phyloP scores from a whole-genome alignment of 2,329 filamentous ascomycete species.

The Botrytis deweyae region DNA sequence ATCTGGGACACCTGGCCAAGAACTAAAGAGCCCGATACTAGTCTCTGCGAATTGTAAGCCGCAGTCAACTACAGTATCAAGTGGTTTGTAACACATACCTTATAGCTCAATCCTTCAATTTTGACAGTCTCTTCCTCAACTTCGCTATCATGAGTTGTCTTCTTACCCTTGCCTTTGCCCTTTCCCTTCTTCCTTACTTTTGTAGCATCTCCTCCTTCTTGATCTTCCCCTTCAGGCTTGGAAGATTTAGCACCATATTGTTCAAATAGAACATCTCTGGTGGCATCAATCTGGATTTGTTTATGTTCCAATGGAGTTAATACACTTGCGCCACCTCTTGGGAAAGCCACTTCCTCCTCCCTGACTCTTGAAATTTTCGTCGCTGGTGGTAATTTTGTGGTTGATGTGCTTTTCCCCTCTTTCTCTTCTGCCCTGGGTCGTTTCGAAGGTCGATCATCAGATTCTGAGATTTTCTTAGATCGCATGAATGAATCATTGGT shows the following conservation, averaged over 20 bases:
- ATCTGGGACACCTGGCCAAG: slow-evolving; percentile 84
- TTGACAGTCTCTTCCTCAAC: slow-evolving; percentile 57
- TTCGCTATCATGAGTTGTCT: slow-evolving; percentile 50
- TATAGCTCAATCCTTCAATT: slow-evolving; percentile 86
- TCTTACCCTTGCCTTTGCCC: slow-evolving; percentile 53
- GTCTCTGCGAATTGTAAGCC: slow-evolving; percentile 57
- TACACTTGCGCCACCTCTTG: slow-evolving; percentile 85
- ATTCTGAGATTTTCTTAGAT: slow-evolving; percentile 32
- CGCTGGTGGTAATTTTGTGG: slow-evolving; percentile 27
- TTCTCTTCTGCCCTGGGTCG: slow-evolving; percentile 35
- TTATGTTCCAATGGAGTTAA: slow-evolving; percentile 93
- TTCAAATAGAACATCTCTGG: slow-evolving; percentile 87
- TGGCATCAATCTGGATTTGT: slow-evolving; percentile 92
- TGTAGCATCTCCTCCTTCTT: slow-evolving; percentile 37
- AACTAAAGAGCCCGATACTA: slow-evolving; percentile 82
- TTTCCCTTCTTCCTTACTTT: slow-evolving; percentile 46
- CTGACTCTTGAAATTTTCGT: slow-evolving; percentile 48
- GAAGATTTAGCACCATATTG: slow-evolving; percentile 60
- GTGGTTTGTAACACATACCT: slow-evolving; percentile 53
- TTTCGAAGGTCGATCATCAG: slow-evolving; percentile 36
- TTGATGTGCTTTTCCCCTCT: slow-evolving; percentile 28
- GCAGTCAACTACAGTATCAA: background rate
- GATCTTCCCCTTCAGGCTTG: slow-evolving; percentile 39
- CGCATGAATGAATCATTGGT: slow-evolving; percentile 40
- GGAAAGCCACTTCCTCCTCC: slow-evolving; percentile 88